Percentiles rank a stretch among this genome's conserved stretches.
These are phyloP conservation scores for Saccharomycopsis guyanensis DNA, from an alignment of 805 yeast species.

Conservation along the genomic window DNA sequence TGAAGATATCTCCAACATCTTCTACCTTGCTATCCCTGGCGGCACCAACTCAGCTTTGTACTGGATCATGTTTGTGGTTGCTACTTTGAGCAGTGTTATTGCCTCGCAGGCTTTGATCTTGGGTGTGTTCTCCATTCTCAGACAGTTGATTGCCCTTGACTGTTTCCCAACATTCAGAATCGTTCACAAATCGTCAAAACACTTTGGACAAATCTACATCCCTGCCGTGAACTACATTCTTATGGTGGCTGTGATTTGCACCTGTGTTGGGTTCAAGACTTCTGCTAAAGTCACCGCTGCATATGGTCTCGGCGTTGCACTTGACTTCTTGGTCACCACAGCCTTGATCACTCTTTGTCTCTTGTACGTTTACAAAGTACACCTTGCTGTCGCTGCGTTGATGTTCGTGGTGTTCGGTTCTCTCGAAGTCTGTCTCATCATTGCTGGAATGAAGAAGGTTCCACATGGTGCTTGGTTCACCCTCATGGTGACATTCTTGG, in stretches of 20 bases:
- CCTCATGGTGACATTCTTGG: constrained; percentile 35
- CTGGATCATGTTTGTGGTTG: constrained; percentile 46
- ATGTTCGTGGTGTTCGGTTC: constrained; percentile 34
- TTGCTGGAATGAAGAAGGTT: constrained; percentile 44
- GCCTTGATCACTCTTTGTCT: constrained; percentile 38
- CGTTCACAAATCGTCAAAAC: constrained; percentile 36
- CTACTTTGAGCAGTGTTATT: constrained; percentile 48
- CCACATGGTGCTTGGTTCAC: constrained; percentile 62
- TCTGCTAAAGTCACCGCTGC: constrained; percentile 48
- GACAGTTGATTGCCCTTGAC: constrained; percentile 46
- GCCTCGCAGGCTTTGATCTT: constrained; percentile 55
- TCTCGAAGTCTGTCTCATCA: constrained; percentile 38
- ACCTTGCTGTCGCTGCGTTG: constrained; percentile 31
- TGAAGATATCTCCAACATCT: constrained; percentile 33
- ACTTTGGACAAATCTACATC: constrained; percentile 45
- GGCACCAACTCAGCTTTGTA: constrained; percentile 36
- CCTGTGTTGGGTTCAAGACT: constrained; percentile 46
- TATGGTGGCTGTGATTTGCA: constrained; percentile 42
- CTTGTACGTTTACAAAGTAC: constrained; percentile 36
- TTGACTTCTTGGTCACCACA: constrained; percentile 49
- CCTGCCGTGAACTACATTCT: constrained; percentile 43
- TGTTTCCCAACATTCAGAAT: constrained; percentile 45
- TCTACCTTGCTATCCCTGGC: constrained; percentile 46
- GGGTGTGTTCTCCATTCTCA: constrained; percentile 45
- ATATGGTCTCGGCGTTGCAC: constrained; percentile 50